These are phyloP conservation scores for Wallacemonas sp. DNA, from an alignment of 208 protist species.

Conservation along the genomic window DNA sequence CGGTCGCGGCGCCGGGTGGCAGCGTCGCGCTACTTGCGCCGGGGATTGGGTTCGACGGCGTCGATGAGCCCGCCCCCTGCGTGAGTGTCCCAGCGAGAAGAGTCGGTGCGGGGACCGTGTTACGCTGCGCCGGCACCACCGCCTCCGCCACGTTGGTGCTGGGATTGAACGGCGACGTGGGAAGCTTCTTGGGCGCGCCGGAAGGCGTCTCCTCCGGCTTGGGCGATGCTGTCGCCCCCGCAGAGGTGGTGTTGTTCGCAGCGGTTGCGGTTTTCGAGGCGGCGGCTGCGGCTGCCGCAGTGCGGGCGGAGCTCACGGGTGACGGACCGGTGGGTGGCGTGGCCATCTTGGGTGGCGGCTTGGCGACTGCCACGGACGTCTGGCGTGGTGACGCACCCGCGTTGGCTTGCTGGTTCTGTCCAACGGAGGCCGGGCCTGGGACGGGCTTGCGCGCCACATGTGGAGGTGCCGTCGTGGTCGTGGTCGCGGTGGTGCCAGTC, in stretches of 20 bases:
- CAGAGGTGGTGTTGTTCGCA: background rate
- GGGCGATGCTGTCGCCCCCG: background rate
- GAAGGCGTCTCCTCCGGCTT: background rate
- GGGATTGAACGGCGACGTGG: background rate
- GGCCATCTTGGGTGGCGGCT: background rate
- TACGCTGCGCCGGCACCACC: background rate
- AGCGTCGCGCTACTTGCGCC: constrained; percentile 8
- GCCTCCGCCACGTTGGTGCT: background rate
- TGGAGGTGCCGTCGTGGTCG: background rate
- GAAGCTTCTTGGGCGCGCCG: background rate
- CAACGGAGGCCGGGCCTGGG: too few relatives aligned
- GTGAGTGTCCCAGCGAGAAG: background rate
- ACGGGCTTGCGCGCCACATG: background rate
- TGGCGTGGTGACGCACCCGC: too few relatives aligned
- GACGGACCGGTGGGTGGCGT: background rate
- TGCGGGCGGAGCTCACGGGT: background rate
- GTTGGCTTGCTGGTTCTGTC: background rate
- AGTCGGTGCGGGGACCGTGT: background rate
- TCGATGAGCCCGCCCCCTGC: background rate
- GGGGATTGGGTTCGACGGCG: background rate
- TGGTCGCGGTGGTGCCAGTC: constrained; percentile 3
- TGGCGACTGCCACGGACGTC: too few relatives aligned
- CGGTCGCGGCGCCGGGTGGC: background rate
- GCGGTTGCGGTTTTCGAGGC: background rate
- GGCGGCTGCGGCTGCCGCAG: background rate